These are phyloP conservation scores for Hordeum marinum DNA, from an alignment of 176 grass and related monocot species.

Conservation along the genomic window DNA sequence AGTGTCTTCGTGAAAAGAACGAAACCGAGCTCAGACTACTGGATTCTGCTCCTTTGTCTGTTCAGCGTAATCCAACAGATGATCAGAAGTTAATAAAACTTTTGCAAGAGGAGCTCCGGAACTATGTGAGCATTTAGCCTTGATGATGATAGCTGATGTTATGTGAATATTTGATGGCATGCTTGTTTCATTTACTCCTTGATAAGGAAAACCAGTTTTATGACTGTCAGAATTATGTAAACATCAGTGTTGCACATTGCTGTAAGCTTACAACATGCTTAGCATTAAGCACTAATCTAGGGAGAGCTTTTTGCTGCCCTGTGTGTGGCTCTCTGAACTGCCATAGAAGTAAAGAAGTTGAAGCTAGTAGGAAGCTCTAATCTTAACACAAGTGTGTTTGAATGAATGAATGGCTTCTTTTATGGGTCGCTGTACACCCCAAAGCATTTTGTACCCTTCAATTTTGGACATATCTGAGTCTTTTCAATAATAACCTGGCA, in stretches of 20 bases:
- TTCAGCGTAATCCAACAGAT: conserved; percentile 44
- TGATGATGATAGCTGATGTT: conserved; percentile 17
- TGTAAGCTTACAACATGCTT: conserved; percentile 7
- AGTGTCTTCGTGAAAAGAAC: conserved; percentile 61
- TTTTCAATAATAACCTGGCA: neutral
- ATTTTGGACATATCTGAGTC: neutral
- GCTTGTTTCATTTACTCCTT: neutral
- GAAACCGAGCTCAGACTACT: conserved; percentile 49
- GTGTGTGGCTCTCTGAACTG: neutral
- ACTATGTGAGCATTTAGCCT: conserved; percentile 62
- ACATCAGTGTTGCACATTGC: neutral
- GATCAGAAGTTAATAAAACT: conserved; percentile 79
- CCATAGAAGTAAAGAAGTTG: neutral
- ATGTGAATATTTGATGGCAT: conserved; percentile 12
- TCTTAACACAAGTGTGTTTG: neutral
- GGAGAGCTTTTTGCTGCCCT: neutral
- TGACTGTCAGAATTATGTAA: neutral
- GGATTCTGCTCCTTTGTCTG: conserved; percentile 33
- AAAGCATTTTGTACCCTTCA: conserved; percentile 12
- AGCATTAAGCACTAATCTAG: neutral
- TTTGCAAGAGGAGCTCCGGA: conserved; percentile 70
- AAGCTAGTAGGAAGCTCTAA: conserved; percentile 15
- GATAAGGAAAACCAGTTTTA: neutral
- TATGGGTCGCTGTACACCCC: neutral
- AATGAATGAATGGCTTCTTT: neutral